Base-by-base conservation (phyloP, 768 basidiomycete genomes). In the Plicaturopsis crispa region DNA sequence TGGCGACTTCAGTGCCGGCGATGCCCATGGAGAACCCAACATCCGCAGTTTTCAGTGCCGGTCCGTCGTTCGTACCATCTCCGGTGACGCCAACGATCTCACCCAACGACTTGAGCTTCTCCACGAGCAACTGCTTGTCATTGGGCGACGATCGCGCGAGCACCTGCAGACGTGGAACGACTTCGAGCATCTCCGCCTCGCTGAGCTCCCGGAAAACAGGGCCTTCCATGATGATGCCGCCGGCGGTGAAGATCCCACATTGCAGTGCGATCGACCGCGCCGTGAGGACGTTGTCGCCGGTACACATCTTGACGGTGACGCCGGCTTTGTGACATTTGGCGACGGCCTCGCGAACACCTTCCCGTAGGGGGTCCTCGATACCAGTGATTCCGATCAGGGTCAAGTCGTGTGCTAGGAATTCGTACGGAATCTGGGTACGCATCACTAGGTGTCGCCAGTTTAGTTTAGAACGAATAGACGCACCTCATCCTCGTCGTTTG, bases 1-100 rank as follows among this genome's bases (percentile, higher is more conserved):
- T 98, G 34, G 96, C 93, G 13, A 99, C 91, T 57, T 99, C 96
- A 1, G 96, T 99, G 7, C 96, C 96, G 20, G 92, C 80, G 47
- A 92, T 83, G 48, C 89, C 89, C 90, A 93, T 93, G 4, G 88
- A 91, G 66, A 98, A 98, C 21, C 96, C 94, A 21, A 99, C 92
- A 51, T 98, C 72, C 18, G 96, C 94, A 1, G 85, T 86, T 66
- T 93, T 96, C 44, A 98, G 74, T 5, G 93, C 93, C 21, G 92
- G 93, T 0, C 91, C 94, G 53, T 99, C 96, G 60, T 99, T 98
- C 4, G 93, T 96, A 46, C 96, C 96, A 46, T 98, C 96, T 31
- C 96, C 96, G 19, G 96, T 97, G 31, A 98, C 94, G 43, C 90
- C 90, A 19, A 93, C 87, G 42, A 91, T 81, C 57, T 94, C 88